Evolutionary conservation across 352 stramenopile genomes (phyloP), one percentile per base, ranked within the genome.

Genomic region (Halophytophthora batemanensis): DNA sequence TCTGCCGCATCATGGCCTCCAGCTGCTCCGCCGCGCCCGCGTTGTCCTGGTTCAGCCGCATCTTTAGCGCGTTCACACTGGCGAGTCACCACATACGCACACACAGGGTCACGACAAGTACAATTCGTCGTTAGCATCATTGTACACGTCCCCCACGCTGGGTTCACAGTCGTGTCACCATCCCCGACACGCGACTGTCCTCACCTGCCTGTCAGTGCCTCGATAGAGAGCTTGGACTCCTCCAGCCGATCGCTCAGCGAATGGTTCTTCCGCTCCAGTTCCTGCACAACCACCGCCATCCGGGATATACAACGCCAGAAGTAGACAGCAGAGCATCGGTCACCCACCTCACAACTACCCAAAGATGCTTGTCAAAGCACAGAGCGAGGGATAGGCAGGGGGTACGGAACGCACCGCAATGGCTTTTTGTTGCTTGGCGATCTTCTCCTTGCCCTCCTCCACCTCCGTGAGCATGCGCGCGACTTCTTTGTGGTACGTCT

Each of bases 61-160:
- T 68, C 58, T 90, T 92, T 12, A 90, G 50, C 18, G 77, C 73
- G n/a, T 77, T 76, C 12, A 90, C 72, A 45, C 81, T 90, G 37
- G 36, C 12, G n/a, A 37, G 54, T 28, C 21, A 36, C 12, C 3
- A 34, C 7, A 21, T 22, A 25, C 1, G 18, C 4, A 18, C 33
- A 42, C n/a, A n/a, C n/a, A n/a, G n/a, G n/a, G n/a, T n/a, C n/a
- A n/a, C n/a, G n/a, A n/a, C n/a, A n/a, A n/a, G n/a, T n/a, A n/a
- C n/a, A n/a, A n/a, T n/a, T n/a, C n/a, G n/a, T n/a, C n/a, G n/a
- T n/a, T n/a, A n/a, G n/a, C n/a, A n/a, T n/a, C n/a, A n/a, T n/a
- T n/a, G n/a, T n/a, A n/a, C n/a, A n/a, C n/a, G n/a, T n/a, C n/a
- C n/a, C n/a, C n/a, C n/a, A n/a, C n/a, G n/a, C n/a, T n/a, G n/a